A percentile compares a stretch with the other conserved stretches of the same genome.
Conservation (phyloP, 1,284 basidiomycete species). For the Bjerkandera adusta region DNA sequence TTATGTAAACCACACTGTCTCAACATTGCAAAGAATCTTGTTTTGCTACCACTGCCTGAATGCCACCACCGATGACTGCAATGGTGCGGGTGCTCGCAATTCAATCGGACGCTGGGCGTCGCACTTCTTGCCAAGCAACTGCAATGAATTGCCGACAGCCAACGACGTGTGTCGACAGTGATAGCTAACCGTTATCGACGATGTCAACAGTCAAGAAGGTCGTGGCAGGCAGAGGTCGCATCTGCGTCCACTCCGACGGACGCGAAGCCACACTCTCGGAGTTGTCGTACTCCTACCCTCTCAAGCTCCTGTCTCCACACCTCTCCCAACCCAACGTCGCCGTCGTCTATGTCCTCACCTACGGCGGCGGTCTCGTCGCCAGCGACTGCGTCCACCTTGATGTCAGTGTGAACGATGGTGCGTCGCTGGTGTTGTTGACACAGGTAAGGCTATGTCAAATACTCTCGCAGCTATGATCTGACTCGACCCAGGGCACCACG, state of each 20-base stretch:
- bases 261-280: slow-evolving; percentile 66
- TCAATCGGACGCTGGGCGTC: no score
- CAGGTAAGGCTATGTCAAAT: slow-evolving; percentile 55
- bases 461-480: slow-evolving; percentile 8
- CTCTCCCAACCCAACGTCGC: slow-evolving; percentile 50
- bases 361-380: slow-evolving; percentile 92
- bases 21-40: slow-evolving; percentile 3
- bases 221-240: slow-evolving; percentile 51
- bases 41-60: no score
- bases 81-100: no score
- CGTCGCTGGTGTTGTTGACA: slow-evolving; percentile 70
- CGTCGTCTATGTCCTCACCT: slow-evolving; percentile 81
- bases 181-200: not conserved
- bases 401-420: slow-evolving; percentile 57
- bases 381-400: slow-evolving; percentile 77
- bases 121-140: no score
- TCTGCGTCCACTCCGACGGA: slow-evolving; percentile 51
- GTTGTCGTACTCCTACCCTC: slow-evolving; percentile 81
- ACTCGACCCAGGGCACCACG: slow-evolving; percentile 71
- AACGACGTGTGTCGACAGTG: no score
- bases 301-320: slow-evolving; percentile 85
- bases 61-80: no score
- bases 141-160: no score
- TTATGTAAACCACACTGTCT: slow-evolving; percentile 5
- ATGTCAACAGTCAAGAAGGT: slow-evolving; percentile 30